These are phyloP conservation scores for Neoboletus magnificus DNA, from an alignment of 768 basidiomycete species.

Conservation along the genomic window DNA sequence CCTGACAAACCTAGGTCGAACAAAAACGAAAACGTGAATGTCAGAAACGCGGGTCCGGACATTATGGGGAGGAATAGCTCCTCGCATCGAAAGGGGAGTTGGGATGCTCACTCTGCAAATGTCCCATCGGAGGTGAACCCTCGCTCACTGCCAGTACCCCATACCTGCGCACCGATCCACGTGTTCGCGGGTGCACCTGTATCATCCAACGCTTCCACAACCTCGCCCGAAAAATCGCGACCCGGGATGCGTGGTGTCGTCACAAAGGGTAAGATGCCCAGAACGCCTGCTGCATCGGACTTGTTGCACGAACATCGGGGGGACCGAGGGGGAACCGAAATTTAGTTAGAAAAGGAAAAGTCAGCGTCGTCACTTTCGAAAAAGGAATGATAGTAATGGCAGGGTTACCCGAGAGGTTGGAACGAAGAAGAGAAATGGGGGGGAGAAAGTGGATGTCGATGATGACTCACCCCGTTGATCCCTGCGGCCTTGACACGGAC, in stretches of 20 bases:
- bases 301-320: neutral
- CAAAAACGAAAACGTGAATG: neutral
- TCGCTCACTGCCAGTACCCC: slow-evolving; percentile 33
- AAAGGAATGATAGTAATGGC: neutral
- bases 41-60: neutral
- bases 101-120: slow-evolving; percentile 32
- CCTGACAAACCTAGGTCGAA: slow-evolving; percentile 22
- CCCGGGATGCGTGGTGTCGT: slow-evolving; percentile 32
- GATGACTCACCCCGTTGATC: slow-evolving; percentile 31
- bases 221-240: slow-evolving; percentile 35
- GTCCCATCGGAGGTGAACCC: slow-evolving; percentile 33
- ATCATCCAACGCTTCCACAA: slow-evolving; percentile 30
- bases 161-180: slow-evolving; percentile 32
- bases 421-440: neutral
- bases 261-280: slow-evolving; percentile 30
- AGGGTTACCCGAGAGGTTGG: neutral
- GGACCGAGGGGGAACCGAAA: neutral
- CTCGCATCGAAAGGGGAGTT: neutral
- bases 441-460: too few species aligned
- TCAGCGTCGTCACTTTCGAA: neutral
- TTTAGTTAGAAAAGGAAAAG: neutral
- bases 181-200: slow-evolving; percentile 10
- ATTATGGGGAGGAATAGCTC: neutral
- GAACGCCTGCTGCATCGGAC: slow-evolving; percentile 31
- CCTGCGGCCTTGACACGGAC: slow-evolving; percentile 33